These are phyloP conservation scores for Boeremia exigua DNA, from an alignment of 2,329 filamentous ascomycete species.

Conservation along the genomic window DNA sequence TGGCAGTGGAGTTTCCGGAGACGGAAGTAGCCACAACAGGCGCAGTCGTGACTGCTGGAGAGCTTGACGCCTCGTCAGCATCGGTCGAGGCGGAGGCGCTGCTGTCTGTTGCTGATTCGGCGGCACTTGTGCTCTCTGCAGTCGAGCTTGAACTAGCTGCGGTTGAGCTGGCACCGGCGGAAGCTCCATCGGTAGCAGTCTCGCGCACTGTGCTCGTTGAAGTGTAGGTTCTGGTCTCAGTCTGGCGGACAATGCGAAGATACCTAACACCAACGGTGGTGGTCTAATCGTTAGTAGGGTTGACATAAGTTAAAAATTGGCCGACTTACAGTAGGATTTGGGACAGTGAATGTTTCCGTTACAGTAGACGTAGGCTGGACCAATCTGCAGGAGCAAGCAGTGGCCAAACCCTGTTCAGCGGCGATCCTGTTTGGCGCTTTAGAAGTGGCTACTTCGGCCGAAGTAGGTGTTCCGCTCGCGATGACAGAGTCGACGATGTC, in stretches of 20 bases:
- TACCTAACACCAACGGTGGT: constrained; percentile 26
- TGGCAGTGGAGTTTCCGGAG: neutral
- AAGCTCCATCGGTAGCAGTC: neutral
- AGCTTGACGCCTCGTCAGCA: neutral
- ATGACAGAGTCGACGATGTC: constrained; percentile 32
- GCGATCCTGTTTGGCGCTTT: constrained; percentile 21
- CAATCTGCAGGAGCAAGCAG: constrained; percentile 41
- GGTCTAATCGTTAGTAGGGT: constrained; percentile 14
- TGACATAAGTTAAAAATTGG: neutral
- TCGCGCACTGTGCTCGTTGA: constrained; percentile 12
- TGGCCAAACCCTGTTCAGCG: constrained; percentile 32
- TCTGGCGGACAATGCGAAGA: constrained; percentile 14
- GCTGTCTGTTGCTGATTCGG: neutral
- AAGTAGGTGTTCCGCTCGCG: constrained; percentile 21
- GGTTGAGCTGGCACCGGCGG: neutral
- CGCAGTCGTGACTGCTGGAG: neutral
- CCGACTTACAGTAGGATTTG: constrained; percentile 30
- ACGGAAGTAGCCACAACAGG: neutral
- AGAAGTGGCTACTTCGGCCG: constrained; percentile 13
- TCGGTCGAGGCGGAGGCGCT: neutral
- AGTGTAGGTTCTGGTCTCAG: constrained; percentile 20
- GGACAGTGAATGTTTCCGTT: constrained; percentile 33
- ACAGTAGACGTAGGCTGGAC: constrained; percentile 37
- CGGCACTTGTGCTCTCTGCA: neutral
- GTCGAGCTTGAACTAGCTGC: neutral